Evolutionary conservation across 495 filamentous ascomycete species (phyloP).

Genomic region (Xylaria longipes): DNA sequence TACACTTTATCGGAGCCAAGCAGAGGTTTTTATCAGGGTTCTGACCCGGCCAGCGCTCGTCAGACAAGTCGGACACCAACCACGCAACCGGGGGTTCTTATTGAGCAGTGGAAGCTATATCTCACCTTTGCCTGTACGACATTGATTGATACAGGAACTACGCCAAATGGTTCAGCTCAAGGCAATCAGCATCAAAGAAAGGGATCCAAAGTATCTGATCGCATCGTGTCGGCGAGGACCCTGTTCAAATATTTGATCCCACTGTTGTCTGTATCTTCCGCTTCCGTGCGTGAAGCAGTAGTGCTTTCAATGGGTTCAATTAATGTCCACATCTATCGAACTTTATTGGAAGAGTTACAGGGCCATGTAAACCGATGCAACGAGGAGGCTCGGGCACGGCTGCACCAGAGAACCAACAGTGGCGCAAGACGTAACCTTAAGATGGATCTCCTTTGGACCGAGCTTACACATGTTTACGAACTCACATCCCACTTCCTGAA

Average conservation of each 20-base stretch:
- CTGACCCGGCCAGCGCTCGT: constrained; percentile 51
- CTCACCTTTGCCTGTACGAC: constrained; percentile 97
- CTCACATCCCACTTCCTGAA: constrained; percentile 91
- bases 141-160: constrained; percentile 79
- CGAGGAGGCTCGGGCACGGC: constrained; percentile 85
- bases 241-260: constrained; percentile 92
- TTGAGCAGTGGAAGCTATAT: constrained; percentile 99
- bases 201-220: constrained; percentile 80
- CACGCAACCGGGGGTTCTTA: constrained; percentile 81
- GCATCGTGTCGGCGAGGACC: constrained; percentile 84
- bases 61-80: constrained; percentile 65
- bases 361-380: constrained; percentile 80
- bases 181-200: constrained; percentile 85
- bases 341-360: constrained; percentile 87
- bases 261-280: constrained; percentile 75
- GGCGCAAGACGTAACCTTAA: constrained; percentile 75
- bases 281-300: constrained; percentile 85
- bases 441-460: constrained; percentile 86
- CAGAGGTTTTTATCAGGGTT: constrained; percentile 63
- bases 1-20: constrained; percentile 76
- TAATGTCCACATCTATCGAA: constrained; percentile 94
- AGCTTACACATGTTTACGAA: constrained; percentile 95
- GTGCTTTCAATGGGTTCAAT: constrained; percentile 92
- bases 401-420: constrained; percentile 81
- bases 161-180: constrained; percentile 61